Evolutionary conservation across 768 basidiomycete genomes (phyloP), one percentile per base, ranked within the genome.

Genomic region (Amanita rubescens): DNA sequence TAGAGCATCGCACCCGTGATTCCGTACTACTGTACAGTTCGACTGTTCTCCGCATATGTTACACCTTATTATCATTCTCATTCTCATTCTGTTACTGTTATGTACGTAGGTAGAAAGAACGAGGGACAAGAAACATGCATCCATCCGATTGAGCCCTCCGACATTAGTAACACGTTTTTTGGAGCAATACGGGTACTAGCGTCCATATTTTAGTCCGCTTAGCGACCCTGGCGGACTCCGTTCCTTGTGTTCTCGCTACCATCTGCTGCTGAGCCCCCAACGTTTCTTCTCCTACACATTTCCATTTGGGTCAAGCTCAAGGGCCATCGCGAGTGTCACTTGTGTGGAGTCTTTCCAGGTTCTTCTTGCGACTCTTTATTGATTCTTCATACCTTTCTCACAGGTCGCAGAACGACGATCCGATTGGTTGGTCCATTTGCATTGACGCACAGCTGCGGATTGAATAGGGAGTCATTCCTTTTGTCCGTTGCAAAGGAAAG

Each of bases 1-100:
- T 80, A 82, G 81, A 84, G 81, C 82, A 82, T 81, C 80, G 79
- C 79, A 81, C 70, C 32, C 20, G 32, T 51, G 38, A 51, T 43
- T 43, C 50, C 50, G 42, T 32, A 27, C 30, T 51, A 51, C 50
- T 51, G 50, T 51, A 51, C 50, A 33, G 50, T 51, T 51, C 41
- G 5, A 42, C 24, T n/a, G 33, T 51, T 51, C 19, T 42, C 32
- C 38, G 8, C 33, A 33, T 51, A 30, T 33, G 25, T 19, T 49
- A 49, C 12, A 37, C 12, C 35, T 49, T 22, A 25, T 22, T 46
- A 27, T 17, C 44, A 14, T 30, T 35, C 25, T n/a, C 42, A 9
- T 24, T 24, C 15, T 17, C 44, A 14, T 30, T 35, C 25, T n/a
- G 8, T 2, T 24, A 5, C 15, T 44, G 43, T 2, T 39, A 17